These are phyloP conservation scores for Backusella mclennaniae DNA, from an alignment of 192 early-diverging fungal genomes.

Conservation along the genomic window DNA sequence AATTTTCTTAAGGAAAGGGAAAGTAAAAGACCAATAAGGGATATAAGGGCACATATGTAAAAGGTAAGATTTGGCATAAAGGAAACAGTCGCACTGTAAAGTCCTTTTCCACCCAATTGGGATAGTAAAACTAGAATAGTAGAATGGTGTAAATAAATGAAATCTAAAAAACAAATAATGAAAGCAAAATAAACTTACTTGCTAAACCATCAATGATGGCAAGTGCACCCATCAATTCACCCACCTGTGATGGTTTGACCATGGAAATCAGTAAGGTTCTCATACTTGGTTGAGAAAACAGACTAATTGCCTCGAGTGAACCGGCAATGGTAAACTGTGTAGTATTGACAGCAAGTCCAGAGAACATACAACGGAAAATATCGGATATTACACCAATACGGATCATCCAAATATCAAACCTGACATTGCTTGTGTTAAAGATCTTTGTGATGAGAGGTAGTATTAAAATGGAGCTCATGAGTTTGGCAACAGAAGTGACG, in stretches of 20 bases:
- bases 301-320: constrained; percentile 26
- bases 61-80: constrained; percentile 42
- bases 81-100: constrained; percentile 40
- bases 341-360: constrained; percentile 27
- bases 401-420: constrained; percentile 48
- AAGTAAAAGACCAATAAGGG: neutral
- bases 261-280: constrained; percentile 43
- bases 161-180: neutral
- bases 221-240: constrained; percentile 46
- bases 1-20: neutral
- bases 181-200: neutral
- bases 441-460: constrained; percentile 33
- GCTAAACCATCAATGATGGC: constrained; percentile 44
- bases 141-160: neutral
- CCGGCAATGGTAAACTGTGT: constrained; percentile 16
- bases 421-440: constrained; percentile 26
- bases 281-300: constrained; percentile 34
- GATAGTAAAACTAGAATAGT: constrained; percentile 23
- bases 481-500: constrained; percentile 18
- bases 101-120: constrained; percentile 38
- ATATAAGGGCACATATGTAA: constrained; percentile 28
- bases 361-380: constrained; percentile 16
- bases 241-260: constrained; percentile 47
- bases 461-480: constrained; percentile 26
- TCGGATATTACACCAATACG: constrained; percentile 40